Evolutionary conservation across 352 stramenopile species (phyloP).

Genomic region (Discostella stelligera): DNA sequence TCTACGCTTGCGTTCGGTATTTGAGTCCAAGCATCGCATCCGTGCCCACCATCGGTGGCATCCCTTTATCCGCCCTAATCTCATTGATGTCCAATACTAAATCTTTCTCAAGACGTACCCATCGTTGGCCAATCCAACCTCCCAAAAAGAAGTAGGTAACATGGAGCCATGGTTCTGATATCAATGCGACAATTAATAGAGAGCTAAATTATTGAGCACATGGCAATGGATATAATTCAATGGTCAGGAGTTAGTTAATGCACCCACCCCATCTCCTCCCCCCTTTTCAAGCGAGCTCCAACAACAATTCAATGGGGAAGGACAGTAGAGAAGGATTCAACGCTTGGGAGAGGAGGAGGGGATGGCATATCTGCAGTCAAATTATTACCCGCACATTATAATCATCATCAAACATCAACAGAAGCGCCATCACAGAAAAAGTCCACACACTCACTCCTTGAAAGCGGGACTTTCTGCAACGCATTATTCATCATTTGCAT

Average conservation of each 20-base stretch:
- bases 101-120: slow-evolving; percentile 59
- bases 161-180: slow-evolving; percentile 74
- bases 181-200: no score
- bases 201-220: no score
- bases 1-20: slow-evolving; percentile 27
- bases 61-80: slow-evolving; percentile 65
- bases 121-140: slow-evolving; percentile 62
- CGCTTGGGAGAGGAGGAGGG: no score
- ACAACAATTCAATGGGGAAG: no score
- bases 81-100: slow-evolving; percentile 78
- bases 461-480: slow-evolving; percentile 73
- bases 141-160: slow-evolving; percentile 65
- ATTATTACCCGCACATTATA: no score
- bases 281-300: no score
- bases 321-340: slow-evolving; percentile 10
- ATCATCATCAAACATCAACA: no score
- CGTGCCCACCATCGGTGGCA: slow-evolving; percentile 70
- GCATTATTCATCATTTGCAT: slow-evolving; percentile 76
- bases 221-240: no score
- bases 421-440: neutral
- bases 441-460: slow-evolving; percentile 56
- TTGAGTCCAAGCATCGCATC: slow-evolving; percentile 60
- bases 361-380: no score
- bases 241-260: no score
- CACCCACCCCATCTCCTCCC: no score